Evolutionary conservation across 2,329 filamentous ascomycete genomes (phyloP), one percentile per base, ranked within the genome.

Genomic region (Fusarium acutatum): DNA sequence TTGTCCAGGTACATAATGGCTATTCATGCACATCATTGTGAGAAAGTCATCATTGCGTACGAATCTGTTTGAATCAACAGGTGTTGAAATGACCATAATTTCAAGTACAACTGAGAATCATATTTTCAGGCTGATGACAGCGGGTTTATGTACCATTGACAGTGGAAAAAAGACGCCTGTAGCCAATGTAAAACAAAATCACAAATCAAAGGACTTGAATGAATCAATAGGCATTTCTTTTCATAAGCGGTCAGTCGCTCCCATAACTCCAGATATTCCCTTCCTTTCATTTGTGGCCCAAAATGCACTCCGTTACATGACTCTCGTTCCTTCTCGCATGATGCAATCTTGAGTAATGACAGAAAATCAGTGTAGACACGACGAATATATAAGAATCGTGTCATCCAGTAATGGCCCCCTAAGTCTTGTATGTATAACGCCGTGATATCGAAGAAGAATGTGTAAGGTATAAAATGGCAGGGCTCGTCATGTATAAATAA

Each of bases 321-420:
- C 47, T 47, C 43, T 70, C 41, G 41, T 67, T 60, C 63, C 60
- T 41, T 60, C 67, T 49, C 44, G 54, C 71, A 59, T 57, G 34
- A 72, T 72, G 71, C 67, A 60, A 64, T 69, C 71, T 73, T 44
- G 41, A 65, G 57, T 65, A 73, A 69, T 32, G 47, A 74, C 67
- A 69, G 64, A 64, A 68, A 57, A 40, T 37, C 57, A 69, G 46
- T 43, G 43, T 41, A 52, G 59, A 63, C 69, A 60, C 72, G 49
- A 60, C 61, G 49, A 37, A 61, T 32, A 41, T 60, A 43, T 52
- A 44, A 60, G 20, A 54, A 62, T 62, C 72, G 52, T 69, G 30
- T 34, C 49, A 35, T 43, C 56, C 60, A 28, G 63, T 28, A 60
- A 69, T 68, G 41, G 24, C 59, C 63, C 46, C 50, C 50, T 40